phyloP scores from a whole-genome alignment of 495 filamentous ascomycete species.

The Xylaria castorea region DNA sequence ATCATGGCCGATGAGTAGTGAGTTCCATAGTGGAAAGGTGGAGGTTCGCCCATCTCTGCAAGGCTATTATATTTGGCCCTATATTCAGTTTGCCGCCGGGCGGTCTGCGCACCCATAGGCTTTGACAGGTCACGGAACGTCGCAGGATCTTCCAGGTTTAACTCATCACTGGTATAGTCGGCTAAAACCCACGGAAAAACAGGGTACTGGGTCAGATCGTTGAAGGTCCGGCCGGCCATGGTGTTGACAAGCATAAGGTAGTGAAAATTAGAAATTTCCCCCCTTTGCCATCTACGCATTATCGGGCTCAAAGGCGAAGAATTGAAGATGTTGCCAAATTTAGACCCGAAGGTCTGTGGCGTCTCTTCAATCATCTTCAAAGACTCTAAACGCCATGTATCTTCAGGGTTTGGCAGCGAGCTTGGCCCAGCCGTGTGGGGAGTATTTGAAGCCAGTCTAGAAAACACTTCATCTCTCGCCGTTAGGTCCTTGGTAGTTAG shows the following conservation, averaged over 20 bases:
- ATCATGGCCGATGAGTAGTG: conserved; percentile 99
- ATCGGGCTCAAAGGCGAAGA: conserved; percentile 75
- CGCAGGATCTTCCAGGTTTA: conserved; percentile 82
- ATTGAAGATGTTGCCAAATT: conserved; percentile 95
- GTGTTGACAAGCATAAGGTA: conserved; percentile 99
- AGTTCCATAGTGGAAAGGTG: conserved; percentile 92
- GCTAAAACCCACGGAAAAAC: conserved; percentile 98
- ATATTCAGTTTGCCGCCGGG: conserved; percentile 75
- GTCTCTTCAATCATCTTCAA: conserved; percentile 81
- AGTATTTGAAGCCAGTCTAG: conserved; percentile 74
- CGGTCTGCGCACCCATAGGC: conserved; percentile 94
- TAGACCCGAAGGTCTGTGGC: conserved; percentile 83
- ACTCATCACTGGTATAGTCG: conserved; percentile 94
- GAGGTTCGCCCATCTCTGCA: conserved; percentile 87
- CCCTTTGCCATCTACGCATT: conserved; percentile 88
- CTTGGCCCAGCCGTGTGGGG: conserved; percentile 69
- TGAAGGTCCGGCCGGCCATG: conserved; percentile 95
- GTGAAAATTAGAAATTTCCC: conserved; percentile 97
- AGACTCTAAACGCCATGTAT: conserved; percentile 87
- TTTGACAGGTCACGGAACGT: conserved; percentile 92
- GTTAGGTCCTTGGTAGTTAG: conserved; percentile 77
- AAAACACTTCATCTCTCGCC: conserved; percentile 79
- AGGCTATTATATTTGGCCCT: conserved; percentile 83
- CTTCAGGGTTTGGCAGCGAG: conserved; percentile 63
- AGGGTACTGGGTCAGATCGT: conserved; percentile 96